Percentiles rank a stretch among this genome's conserved stretches.
Evolutionary conservation across 2,329 filamentous ascomycete genomes (phyloP).

Genomic region (Curvularia verruculosa): DNA sequence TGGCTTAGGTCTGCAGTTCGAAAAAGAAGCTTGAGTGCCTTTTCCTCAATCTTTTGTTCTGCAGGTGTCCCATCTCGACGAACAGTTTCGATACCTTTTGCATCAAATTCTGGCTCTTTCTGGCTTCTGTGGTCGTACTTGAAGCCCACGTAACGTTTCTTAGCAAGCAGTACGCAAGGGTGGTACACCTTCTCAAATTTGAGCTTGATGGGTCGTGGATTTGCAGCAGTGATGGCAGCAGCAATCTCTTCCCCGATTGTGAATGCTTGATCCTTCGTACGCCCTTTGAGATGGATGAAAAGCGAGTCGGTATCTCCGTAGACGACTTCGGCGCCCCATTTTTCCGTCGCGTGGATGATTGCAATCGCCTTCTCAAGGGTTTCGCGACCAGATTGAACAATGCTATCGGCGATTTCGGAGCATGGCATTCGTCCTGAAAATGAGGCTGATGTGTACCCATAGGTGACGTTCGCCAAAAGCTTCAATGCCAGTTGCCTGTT

Average conservation of each 20-base stretch:
- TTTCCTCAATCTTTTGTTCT: constrained; percentile 96
- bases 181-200: constrained; percentile 99
- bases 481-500: constrained; percentile 94
- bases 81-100: constrained; percentile 98
- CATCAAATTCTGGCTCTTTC: constrained; percentile 85
- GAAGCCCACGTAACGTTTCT: constrained; percentile 98
- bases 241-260: constrained; percentile 92
- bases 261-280: constrained; percentile 87
- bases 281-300: constrained; percentile 87
- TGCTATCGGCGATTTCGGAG: constrained; percentile 96
- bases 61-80: constrained; percentile 92
- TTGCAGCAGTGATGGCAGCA: constrained; percentile 82
- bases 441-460: constrained; percentile 95
- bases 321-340: constrained; percentile 94
- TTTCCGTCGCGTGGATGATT: constrained; percentile 82
- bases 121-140: constrained; percentile 87
- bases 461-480: constrained; percentile 97
- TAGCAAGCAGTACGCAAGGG: constrained; percentile 89
- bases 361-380: constrained; percentile 94
- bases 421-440: constrained; percentile 98
- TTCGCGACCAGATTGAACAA: constrained; percentile 93
- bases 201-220: constrained; percentile 89
- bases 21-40: constrained; percentile 85
- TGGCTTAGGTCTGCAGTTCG: constrained; percentile 86
- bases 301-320: constrained; percentile 98